Conservation (phyloP, 1,284 basidiomycete species). For the Cerioporus squamosus region DNA sequence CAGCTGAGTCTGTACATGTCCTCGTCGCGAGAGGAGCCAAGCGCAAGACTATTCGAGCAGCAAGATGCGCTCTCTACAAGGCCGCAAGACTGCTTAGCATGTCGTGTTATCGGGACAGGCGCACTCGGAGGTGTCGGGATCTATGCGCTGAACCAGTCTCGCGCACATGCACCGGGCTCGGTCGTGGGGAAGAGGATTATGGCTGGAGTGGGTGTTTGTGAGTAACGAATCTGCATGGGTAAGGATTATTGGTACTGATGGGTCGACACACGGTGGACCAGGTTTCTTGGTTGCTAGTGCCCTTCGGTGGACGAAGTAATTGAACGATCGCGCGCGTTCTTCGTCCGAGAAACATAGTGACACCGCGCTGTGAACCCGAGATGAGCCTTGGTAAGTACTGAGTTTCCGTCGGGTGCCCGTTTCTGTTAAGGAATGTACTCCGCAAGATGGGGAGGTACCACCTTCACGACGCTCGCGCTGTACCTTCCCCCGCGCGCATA, state of each 20-base stretch:
- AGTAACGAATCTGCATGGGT: slow-evolving; percentile 20
- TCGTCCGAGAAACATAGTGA: too few species aligned
- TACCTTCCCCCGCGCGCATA: too few species aligned
- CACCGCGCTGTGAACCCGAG: too few species aligned
- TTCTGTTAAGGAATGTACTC: too few species aligned
- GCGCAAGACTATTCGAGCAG: too few species aligned
- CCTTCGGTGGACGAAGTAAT: slow-evolving; percentile 31
- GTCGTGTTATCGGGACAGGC: slow-evolving; percentile 39
- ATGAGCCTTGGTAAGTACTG: too few species aligned
- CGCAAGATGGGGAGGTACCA: too few species aligned
- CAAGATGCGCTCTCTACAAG: too few species aligned
- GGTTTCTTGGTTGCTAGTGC: slow-evolving; percentile 34
- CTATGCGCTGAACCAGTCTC: slow-evolving; percentile 40
- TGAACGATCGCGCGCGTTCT: too few species aligned
- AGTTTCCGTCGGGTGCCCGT: too few species aligned
- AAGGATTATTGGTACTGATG: not conserved
- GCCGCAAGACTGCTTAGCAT: slow-evolving; percentile 43
- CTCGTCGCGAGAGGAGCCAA: too few species aligned
- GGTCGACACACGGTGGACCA: slow-evolving; percentile 1
- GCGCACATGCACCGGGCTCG: slow-evolving; percentile 41
- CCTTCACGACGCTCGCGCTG: too few species aligned
- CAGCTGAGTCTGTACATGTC: not conserved
- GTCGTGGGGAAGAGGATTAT: slow-evolving; percentile 40
- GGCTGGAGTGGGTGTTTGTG: slow-evolving; percentile 40
- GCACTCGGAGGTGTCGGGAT: slow-evolving; percentile 39